Conservation (phyloP, 2,329 filamentous ascomycete species). For the Aspergillus japonicus region DNA sequence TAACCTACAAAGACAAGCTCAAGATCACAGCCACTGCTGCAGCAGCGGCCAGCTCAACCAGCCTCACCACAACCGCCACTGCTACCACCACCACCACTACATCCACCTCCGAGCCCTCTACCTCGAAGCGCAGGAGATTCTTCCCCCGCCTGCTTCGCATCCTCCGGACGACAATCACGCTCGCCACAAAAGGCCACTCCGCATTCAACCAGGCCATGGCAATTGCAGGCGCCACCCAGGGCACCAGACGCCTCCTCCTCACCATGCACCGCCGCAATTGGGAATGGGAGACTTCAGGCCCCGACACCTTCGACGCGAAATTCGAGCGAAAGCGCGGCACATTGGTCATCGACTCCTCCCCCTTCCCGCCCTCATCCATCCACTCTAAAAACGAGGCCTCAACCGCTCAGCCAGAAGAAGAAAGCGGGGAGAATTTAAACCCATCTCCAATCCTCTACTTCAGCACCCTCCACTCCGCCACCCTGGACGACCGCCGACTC, state of each 20-base stretch:
- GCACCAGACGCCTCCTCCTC: conserved; percentile 66
- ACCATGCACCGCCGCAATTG: conserved; percentile 56
- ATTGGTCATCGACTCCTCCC: conserved; percentile 58
- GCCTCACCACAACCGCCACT: conserved; percentile 44
- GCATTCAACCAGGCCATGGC: conserved; percentile 72
- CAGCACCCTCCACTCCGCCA: conserved; percentile 43
- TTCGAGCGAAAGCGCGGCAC: conserved; percentile 70
- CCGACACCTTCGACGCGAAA: conserved; percentile 70
- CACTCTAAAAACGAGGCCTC: neutral
- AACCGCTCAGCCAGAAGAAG: neutral
- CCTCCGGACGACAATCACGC: conserved; percentile 64
- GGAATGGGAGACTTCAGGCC: conserved; percentile 55
- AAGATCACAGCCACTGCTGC: conserved; percentile 32
- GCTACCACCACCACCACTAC: conserved; percentile 30
- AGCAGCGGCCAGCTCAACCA: neutral
- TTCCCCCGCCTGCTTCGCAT: conserved; percentile 21
- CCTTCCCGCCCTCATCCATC: conserved; percentile 18
- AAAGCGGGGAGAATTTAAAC: neutral
- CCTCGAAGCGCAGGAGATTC: conserved; percentile 39
- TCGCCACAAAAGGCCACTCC: conserved; percentile 68
- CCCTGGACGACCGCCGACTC: conserved; percentile 47
- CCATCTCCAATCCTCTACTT: conserved; percentile 55
- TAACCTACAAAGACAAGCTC: conserved; percentile 46
- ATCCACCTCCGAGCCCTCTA: conserved; percentile 1
- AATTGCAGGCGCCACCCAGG: conserved; percentile 58